These are phyloP conservation scores for Obba rivulosa DNA, from an alignment of 768 basidiomycete genomes.

Conservation along the genomic window DNA sequence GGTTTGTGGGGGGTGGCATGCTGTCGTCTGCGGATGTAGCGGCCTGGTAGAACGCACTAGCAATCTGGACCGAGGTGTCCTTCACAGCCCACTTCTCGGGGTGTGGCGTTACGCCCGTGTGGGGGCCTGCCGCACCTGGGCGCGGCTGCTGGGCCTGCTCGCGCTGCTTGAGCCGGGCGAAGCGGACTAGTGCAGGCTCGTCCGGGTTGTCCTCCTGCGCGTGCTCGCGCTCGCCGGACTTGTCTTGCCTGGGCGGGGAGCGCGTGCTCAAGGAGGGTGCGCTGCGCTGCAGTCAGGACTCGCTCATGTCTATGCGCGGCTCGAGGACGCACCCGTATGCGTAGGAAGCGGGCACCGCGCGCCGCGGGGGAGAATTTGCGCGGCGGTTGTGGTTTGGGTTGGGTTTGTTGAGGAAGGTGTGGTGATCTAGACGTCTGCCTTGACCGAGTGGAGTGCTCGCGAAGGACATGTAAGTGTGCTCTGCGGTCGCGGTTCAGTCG, in stretches of 20 bases:
- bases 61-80: conserved; percentile 85
- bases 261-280: conserved; percentile 50
- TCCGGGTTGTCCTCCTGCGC: conserved; percentile 37
- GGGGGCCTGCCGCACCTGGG: conserved; percentile 11
- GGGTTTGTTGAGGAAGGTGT: conserved; percentile 66
- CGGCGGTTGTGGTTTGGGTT: conserved; percentile 26
- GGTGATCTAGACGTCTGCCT: conserved; percentile 82
- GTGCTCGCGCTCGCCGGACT: conserved; percentile 34
- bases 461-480: conserved; percentile 67
- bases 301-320: conserved; percentile 16
- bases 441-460: conserved; percentile 76
- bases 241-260: conserved; percentile 53
- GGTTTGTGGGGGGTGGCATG: conserved; percentile 33
- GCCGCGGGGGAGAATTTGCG: conserved; percentile 26
- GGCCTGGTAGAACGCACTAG: conserved; percentile 74
- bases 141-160: conserved; percentile 27
- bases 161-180: conserved; percentile 41
- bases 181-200: conserved; percentile 41
- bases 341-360: conserved; percentile 54
- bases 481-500: conserved; percentile 4
- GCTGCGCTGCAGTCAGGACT: conserved; percentile 30
- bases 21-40: conserved; percentile 28
- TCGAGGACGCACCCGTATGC: conserved; percentile 54
- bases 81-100: conserved; percentile 72
- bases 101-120: conserved; percentile 34